Evolutionary conservation across 2,329 filamentous ascomycete genomes (phyloP), one percentile per base, ranked within the genome.

Genomic region (Trichoderma sp.): DNA sequence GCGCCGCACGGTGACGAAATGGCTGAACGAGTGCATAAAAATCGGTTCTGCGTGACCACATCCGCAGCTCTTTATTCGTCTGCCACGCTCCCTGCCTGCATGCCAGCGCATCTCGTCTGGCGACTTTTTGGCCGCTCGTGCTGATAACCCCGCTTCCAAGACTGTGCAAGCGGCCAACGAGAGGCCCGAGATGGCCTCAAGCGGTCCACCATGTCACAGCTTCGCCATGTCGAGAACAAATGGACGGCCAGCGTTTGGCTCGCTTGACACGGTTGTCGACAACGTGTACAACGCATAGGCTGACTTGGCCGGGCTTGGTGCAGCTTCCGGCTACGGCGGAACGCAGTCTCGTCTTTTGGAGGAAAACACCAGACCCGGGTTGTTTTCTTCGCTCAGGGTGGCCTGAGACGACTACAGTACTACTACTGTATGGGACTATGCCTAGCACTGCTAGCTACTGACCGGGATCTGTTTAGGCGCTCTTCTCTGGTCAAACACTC

Each of bases 31-130:
- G 56, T 65, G 63, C 63, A 65, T 56, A 65, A 65, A 48, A 32
- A 37, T n/a, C 37, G 63, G 34, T 65, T 65, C 54, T 67, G 64
- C 56, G 64, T 68, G 67, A 68, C 61, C 67, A 64, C 27, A 3
- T 17, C 27, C 39, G 45, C 45, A 10, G 37, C 53, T 60, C 39
- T 50, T 67, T 27, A 69, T 69, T 69, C 64, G 67, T 58, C 67
- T 54, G 35, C 67, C 25, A 64, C 45, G 59, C 48, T 63, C 65
- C 64, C 58, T 42, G 50, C 67, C 67, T 68, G 67, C 67, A 69
- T 57, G 63, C 67, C 64, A 69, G 56, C 67, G 45, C 56, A 69
- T 67, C 56, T 54, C 54, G 48, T 52, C 63, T 67, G 63, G 67
- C 48, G 67, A 58, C 56, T 57, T 54, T 66, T 50, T 64, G 63